Conservation (phyloP, 176 grass and related monocot species). For the Hordeum marinum region DNA sequence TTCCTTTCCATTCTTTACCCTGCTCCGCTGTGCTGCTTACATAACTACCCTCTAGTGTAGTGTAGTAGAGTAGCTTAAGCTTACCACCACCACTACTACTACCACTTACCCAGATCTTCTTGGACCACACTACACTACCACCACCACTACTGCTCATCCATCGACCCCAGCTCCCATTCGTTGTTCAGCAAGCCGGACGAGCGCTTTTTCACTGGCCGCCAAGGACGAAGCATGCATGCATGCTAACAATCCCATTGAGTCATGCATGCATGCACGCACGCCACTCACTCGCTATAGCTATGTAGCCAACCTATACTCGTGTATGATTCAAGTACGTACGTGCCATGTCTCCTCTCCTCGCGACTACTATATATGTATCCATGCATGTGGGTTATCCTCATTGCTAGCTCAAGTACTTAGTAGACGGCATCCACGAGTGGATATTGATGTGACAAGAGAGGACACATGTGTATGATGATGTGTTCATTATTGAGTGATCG, state of each 20-base stretch:
- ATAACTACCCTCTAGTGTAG: not conserved
- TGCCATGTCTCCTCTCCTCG: not conserved
- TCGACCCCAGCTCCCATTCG: not conserved
- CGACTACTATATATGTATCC: not conserved
- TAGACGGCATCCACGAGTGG: not conserved
- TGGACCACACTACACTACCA: not conserved
- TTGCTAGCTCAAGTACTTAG: too few relatives aligned
- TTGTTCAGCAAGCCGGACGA: not conserved
- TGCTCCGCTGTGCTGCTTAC: not conserved
- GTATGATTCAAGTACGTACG: not conserved
- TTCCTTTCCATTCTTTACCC: not conserved
- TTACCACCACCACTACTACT: not conserved
- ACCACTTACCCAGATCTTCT: not conserved
- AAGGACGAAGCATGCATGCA: not conserved
- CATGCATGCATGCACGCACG: not conserved
- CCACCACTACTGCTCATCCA: not conserved
- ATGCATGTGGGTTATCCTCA: not conserved
- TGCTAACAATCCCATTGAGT: not conserved
- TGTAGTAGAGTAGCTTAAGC: too few relatives aligned
- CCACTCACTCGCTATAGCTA: not conserved
- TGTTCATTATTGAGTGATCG: not conserved
- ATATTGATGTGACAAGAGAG: conserved; percentile 12
- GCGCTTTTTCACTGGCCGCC: not conserved
- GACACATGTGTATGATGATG: not conserved
- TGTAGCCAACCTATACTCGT: not conserved